Evolutionary conservation across 169 alveolate species (phyloP).

Genomic region (Eimeria brunetti): DNA sequence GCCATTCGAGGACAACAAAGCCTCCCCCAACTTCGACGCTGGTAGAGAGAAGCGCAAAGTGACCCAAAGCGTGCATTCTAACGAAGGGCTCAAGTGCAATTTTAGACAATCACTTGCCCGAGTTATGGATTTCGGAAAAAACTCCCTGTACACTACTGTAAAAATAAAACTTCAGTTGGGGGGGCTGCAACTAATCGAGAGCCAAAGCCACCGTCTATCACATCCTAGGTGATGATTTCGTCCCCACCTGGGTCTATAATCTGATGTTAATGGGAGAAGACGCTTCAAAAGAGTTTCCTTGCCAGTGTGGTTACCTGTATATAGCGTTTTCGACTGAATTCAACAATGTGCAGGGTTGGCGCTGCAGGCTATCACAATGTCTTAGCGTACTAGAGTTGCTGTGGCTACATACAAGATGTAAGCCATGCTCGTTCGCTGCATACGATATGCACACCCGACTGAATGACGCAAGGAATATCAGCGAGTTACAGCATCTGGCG

Average conservation of each 20-base stretch:
- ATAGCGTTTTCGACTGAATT: neutral
- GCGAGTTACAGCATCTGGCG: neutral
- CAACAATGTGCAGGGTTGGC: neutral
- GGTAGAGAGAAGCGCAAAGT: neutral
- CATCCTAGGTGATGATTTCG: neutral
- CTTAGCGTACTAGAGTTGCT: neutral
- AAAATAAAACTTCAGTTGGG: neutral
- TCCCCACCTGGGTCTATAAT: neutral
- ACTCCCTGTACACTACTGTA: neutral
- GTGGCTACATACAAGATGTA: neutral
- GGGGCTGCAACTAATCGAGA: no score
- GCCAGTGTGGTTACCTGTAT: neutral
- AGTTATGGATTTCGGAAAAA: neutral
- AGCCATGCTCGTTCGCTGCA: neutral
- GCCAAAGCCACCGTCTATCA: neutral
- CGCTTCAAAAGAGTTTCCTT: neutral
- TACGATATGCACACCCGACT: neutral
- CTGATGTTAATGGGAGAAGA: neutral
- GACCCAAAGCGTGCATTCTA: neutral
- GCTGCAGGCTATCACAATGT: neutral
- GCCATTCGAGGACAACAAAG: neutral
- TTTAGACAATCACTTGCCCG: neutral
- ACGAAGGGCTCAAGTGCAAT: neutral
- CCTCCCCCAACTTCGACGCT: neutral
- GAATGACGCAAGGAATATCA: neutral